Percentiles rank a stretch among this genome's conserved stretches.
phyloP scores from a whole-genome alignment of 306 rosid genomes.

The Arachis hypogaea region DNA sequence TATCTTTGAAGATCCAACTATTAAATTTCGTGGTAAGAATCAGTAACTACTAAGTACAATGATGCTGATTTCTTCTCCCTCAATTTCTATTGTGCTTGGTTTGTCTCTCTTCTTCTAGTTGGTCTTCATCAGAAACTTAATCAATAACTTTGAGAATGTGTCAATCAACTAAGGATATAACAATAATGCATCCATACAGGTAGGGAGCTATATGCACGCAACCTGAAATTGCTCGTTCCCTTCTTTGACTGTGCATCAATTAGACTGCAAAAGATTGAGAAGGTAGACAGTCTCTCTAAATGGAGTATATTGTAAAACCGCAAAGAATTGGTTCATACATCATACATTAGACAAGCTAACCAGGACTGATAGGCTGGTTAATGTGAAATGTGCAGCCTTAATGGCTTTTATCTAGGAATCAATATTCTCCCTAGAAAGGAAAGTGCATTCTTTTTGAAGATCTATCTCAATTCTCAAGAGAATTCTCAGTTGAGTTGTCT shows the following conservation, averaged over 20 bases:
- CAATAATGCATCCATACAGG: conserved; percentile 55
- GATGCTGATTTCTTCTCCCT: not conserved
- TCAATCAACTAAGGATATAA: conserved; percentile 32
- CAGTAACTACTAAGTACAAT: not conserved
- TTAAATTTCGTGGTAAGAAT: conserved; percentile 71
- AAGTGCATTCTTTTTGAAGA: not conserved
- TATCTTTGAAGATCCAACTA: conserved; percentile 90
- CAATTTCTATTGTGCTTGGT: not conserved
- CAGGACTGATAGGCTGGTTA: not conserved
- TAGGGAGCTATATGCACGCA: conserved; percentile 78
- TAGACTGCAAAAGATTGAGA: conserved; percentile 62
- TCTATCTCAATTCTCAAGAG: not conserved
- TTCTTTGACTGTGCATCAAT: conserved; percentile 81
- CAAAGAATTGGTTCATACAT: not conserved
- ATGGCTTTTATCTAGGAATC: not conserved
- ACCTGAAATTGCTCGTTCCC: conserved; percentile 96
- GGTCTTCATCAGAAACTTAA: too few species aligned
- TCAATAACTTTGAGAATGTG: conserved; percentile 11
- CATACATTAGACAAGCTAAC: not conserved
- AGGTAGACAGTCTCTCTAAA: conserved; percentile 54
- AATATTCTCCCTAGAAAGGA: not conserved
- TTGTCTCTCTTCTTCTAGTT: too few species aligned
- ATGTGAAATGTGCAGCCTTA: not conserved
- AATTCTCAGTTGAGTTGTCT: not conserved
- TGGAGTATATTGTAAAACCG: conserved; percentile 1